Conservation (phyloP, 805 yeast genomes). For the Saccharomycopsis javanensis region DNA sequence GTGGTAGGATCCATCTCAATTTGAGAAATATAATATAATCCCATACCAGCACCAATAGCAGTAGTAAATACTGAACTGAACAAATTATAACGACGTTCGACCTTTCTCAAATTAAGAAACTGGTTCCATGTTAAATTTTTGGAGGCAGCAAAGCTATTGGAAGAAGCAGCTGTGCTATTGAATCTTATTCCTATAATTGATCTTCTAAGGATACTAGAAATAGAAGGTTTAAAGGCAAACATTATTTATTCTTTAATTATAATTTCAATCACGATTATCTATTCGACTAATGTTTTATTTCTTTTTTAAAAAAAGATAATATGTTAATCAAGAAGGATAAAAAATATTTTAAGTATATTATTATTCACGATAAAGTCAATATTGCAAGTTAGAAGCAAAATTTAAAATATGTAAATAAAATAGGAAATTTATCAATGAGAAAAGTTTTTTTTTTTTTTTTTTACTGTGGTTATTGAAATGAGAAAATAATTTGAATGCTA, state of each 20-base stretch:
- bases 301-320: too few species aligned
- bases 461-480: too few species aligned
- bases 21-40: slow-evolving; percentile 68
- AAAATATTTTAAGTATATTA: too few species aligned
- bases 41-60: slow-evolving; percentile 48
- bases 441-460: too few species aligned
- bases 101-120: slow-evolving; percentile 66
- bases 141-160: not conserved
- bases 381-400: not conserved
- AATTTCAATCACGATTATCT: too few species aligned
- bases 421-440: not conserved
- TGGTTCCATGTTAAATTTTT: slow-evolving; percentile 51
- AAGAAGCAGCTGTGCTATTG: not conserved
- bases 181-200: not conserved
- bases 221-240: not conserved
- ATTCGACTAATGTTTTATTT: too few species aligned
- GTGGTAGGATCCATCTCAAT: slow-evolving; percentile 75
- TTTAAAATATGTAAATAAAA: too few species aligned
- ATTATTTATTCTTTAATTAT: not conserved
- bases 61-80: slow-evolving; percentile 63
- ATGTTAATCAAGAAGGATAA: too few species aligned
- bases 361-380: not conserved
- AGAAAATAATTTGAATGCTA: not conserved
- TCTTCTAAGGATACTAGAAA: not conserved
- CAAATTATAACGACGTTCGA: slow-evolving; percentile 60